These are phyloP conservation scores for Rubia balearica DNA, from an alignment of 305 asterid genomes.

Conservation along the genomic window DNA sequence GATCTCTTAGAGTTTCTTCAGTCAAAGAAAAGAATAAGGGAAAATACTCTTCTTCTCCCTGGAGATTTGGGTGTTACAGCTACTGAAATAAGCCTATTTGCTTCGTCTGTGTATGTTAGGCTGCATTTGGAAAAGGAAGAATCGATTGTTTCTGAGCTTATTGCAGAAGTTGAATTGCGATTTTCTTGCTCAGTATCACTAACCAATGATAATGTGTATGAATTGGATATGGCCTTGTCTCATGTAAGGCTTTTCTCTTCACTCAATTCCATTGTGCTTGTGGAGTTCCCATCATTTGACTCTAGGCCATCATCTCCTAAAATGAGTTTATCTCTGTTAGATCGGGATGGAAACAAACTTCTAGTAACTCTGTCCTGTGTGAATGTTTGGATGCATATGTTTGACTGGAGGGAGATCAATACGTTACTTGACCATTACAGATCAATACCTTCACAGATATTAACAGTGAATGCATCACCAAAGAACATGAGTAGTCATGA, in stretches of 20 bases:
- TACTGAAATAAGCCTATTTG: constrained; percentile 48
- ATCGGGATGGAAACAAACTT: constrained; percentile 39
- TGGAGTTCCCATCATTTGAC: constrained; percentile 46
- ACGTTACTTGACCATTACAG: constrained; percentile 35
- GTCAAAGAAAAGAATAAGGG: constrained; percentile 38
- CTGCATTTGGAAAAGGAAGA: constrained; percentile 41
- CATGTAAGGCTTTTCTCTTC: constrained; percentile 61
- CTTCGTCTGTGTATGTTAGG: constrained; percentile 52
- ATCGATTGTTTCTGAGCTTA: constrained; percentile 45
- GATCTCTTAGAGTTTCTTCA: constrained; percentile 49
- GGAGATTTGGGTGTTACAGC: constrained; percentile 33
- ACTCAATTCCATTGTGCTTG: constrained; percentile 66
- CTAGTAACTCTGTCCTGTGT: constrained; percentile 50
- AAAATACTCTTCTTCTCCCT: constrained; percentile 29
- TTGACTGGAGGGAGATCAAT: constrained; percentile 71
- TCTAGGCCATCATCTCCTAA: constrained; percentile 54
- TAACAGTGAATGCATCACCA: constrained; percentile 25
- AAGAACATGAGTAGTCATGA: constrained; percentile 27
- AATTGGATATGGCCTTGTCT: constrained; percentile 50
- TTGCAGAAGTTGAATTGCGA: constrained; percentile 63
- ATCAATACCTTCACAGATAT: constrained; percentile 25
- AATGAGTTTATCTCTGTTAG: constrained; percentile 38
- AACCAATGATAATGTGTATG: constrained; percentile 34
- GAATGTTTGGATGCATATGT: constrained; percentile 66
- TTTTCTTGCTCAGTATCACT: constrained; percentile 55